These are phyloP conservation scores for Aspergillus vadensis DNA, from an alignment of 2,329 filamentous ascomycete species.

Conservation along the genomic window DNA sequence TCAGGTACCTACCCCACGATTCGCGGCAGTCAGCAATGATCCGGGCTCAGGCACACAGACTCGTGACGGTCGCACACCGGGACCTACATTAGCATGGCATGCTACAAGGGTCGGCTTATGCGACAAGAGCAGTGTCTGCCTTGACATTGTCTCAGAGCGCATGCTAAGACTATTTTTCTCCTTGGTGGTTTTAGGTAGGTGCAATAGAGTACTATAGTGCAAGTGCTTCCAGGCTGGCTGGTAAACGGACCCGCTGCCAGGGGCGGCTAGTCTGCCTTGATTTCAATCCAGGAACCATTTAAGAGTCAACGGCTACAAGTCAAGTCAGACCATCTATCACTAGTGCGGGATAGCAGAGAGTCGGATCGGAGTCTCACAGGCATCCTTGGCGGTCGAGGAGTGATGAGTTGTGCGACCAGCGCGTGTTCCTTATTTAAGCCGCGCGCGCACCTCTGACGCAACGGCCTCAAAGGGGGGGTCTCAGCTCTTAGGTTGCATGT, in stretches of 20 bases:
- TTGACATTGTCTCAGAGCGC: too few species aligned
- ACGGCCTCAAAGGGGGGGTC: background rate
- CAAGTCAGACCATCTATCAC: background rate
- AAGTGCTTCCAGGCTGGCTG: background rate
- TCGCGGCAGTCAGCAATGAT: background rate
- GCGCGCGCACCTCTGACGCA: slow-evolving; percentile 6
- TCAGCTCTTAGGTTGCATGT: background rate
- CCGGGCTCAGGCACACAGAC: background rate
- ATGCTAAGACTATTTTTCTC: background rate
- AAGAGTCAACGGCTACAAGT: background rate
- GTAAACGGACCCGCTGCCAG: background rate
- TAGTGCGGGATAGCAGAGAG: background rate
- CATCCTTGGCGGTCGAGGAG: background rate
- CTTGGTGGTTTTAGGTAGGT: too few species aligned
- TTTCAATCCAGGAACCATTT: background rate
- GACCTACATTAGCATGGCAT: too few species aligned
- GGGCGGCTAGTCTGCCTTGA: slow-evolving; percentile 1
- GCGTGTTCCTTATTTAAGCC: slow-evolving; percentile 7
- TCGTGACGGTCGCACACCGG: background rate
- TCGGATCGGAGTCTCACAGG: background rate
- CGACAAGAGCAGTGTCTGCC: too few species aligned
- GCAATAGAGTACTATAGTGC: background rate
- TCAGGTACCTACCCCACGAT: too few species aligned
- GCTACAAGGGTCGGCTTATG: too few species aligned
- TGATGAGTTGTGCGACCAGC: background rate